Percentiles rank a stretch among this genome's conserved stretches.
phyloP scores from a whole-genome alignment of 2,329 filamentous ascomycete genomes.

The Fusarium irregulare region DNA sequence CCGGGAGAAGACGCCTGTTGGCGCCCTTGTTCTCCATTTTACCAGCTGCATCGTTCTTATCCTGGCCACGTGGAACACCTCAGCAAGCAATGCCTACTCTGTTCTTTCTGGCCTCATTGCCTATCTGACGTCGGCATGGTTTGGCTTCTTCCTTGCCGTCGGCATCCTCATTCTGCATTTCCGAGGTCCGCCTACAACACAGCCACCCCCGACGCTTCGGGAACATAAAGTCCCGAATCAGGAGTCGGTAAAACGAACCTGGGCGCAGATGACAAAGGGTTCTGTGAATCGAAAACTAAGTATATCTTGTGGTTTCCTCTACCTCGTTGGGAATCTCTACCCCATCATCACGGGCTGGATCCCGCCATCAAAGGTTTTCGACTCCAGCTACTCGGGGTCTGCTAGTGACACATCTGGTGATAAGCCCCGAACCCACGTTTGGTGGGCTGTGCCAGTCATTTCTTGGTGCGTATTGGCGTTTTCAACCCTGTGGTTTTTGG shows the following conservation, averaged over 20 bases:
- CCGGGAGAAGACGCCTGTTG: background rate
- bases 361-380: background rate
- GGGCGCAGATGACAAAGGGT: background rate
- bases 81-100: background rate
- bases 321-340: background rate
- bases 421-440: background rate
- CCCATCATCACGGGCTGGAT: background rate
- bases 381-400: too few relatives aligned
- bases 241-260: background rate
- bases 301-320: background rate
- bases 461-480: background rate
- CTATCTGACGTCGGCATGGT: background rate
- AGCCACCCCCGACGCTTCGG: background rate
- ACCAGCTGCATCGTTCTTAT: background rate
- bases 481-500: background rate
- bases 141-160: background rate
- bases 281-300: background rate
- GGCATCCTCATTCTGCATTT: background rate
- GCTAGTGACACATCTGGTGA: too few relatives aligned
- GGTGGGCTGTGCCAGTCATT: background rate
- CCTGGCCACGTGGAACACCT: background rate
- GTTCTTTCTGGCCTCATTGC: background rate
- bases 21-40: background rate
- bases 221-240: background rate
- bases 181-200: background rate